phyloP scores from a whole-genome alignment of 768 basidiomycete species.

The Rossbeevera mucosa region DNA sequence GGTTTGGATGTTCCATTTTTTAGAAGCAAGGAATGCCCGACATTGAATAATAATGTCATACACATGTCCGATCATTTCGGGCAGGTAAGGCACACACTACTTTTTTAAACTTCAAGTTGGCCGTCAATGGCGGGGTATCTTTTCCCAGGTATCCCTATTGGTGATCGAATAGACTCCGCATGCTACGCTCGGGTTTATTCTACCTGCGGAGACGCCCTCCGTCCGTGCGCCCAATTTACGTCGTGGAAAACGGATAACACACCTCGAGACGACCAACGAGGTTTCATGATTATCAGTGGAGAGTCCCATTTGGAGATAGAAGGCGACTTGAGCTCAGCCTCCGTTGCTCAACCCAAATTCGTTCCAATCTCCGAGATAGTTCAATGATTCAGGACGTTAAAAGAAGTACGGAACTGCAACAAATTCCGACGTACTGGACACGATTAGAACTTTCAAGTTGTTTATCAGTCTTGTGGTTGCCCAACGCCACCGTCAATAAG shows the following conservation, averaged over 20 bases:
- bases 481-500: slow-evolving; percentile 25
- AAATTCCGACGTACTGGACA: slow-evolving; percentile 21
- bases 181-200: not conserved
- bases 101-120: not conserved
- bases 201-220: not conserved
- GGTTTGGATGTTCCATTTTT: slow-evolving; percentile 18
- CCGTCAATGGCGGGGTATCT: slow-evolving; percentile 1
- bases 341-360: slow-evolving; percentile 23
- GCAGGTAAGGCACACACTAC: not conserved
- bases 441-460: slow-evolving; percentile 12
- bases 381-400: slow-evolving; percentile 10
- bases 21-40: slow-evolving; percentile 6
- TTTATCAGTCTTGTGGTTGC: slow-evolving; percentile 13
- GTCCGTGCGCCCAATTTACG: slow-evolving; percentile 19
- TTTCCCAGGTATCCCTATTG: slow-evolving; percentile 7
- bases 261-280: slow-evolving; percentile 1
- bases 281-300: slow-evolving; percentile 6
- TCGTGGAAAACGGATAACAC: slow-evolving; percentile 12
- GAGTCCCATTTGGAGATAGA: slow-evolving; percentile 24
- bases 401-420: slow-evolving; percentile 11
- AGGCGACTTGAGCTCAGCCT: slow-evolving; percentile 10
- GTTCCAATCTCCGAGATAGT: slow-evolving; percentile 23
- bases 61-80: slow-evolving; percentile 5
- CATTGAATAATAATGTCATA: not conserved
- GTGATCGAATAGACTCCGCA: not conserved